phyloP scores from a whole-genome alignment of 2,329 filamentous ascomycete species.

The Apiospora sp. region DNA sequence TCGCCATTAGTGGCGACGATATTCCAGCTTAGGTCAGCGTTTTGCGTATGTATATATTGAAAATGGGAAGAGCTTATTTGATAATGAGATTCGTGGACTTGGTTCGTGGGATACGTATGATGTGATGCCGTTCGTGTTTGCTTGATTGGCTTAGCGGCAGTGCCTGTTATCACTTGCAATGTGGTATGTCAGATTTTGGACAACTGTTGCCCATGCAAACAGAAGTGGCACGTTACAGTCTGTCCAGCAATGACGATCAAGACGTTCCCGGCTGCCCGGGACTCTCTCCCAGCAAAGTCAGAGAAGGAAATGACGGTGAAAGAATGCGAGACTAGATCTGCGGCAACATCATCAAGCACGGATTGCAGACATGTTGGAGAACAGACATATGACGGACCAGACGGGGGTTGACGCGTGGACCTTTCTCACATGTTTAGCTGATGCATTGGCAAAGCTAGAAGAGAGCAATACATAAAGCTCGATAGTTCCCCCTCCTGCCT shows the following conservation, averaged over 20 bases:
- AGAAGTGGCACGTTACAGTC: background rate
- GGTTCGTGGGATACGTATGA: background rate
- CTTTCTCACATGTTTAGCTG: background rate
- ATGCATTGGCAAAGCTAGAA: conserved; percentile 1
- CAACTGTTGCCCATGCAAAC: background rate
- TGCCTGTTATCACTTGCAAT: background rate
- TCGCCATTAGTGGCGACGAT: background rate
- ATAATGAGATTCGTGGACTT: background rate
- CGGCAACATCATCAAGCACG: too few relatives aligned
- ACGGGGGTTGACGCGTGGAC: background rate
- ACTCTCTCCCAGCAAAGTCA: background rate
- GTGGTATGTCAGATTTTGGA: background rate
- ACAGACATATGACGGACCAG: too few relatives aligned
- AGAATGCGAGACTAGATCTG: conserved; percentile 13
- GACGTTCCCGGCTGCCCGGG: background rate
- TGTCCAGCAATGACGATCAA: background rate
- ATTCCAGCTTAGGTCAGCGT: background rate
- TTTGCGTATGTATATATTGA: background rate
- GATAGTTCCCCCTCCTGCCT: background rate
- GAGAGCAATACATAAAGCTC: background rate
- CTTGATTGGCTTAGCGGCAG: background rate
- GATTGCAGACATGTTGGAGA: background rate
- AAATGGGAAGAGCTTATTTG: background rate
- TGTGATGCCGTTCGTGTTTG: background rate
- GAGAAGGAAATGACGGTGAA: background rate